Base-by-base conservation (phyloP, 768 basidiomycete genomes). In the Russula sp. region DNA sequence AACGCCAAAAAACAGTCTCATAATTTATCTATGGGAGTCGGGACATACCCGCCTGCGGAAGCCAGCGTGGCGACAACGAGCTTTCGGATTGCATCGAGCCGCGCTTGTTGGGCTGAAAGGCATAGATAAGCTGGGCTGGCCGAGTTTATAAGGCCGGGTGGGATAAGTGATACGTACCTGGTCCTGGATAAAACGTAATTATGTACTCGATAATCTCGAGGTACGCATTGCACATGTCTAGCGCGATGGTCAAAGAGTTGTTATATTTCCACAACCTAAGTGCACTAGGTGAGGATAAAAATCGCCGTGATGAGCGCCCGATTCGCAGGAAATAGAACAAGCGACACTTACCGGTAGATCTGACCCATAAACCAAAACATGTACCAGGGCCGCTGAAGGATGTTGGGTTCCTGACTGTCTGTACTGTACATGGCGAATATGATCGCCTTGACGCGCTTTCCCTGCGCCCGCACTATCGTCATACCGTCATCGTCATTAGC, bases 291-390 rank as follows among this genome's bases (percentile, higher is more conserved):
- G 38, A 40, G 0, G 36, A 36, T 36, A 36, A 36, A 36, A 40
- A 18, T 18, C 36, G 14, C 14, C 38, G 38, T 18, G 16, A 40
- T 40, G 38, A 40, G 38, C 38, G 16, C 38, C 38, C 5, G 38
- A 40, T 40, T 40, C 16, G 16, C 16, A 6, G 38, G 16, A 40
- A 18, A 40, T 16, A 40, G 16, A 40, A 18, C 14, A 11, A 16
- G 38, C 16, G 16, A 53, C 48, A 72, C 71, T 59, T 63, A 82
- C 84, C 83, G 80, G 71, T 74, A 78, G 61, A 86, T 79, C 73
- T 88, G 86, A 24, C 80, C 79, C 83, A 87, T 85, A 67, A 89
- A 87, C 86, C 86, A 88, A 70, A 85, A 86, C 26, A 83, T 78
- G 71, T 82, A 88, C 71, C 84, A 86, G 9, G 87, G 87, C 58